A percentile compares a stretch with the other conserved stretches of the same genome.
These are phyloP conservation scores for Crithidia thermophila DNA, from an alignment of 208 protist genomes.

Conservation along the genomic window DNA sequence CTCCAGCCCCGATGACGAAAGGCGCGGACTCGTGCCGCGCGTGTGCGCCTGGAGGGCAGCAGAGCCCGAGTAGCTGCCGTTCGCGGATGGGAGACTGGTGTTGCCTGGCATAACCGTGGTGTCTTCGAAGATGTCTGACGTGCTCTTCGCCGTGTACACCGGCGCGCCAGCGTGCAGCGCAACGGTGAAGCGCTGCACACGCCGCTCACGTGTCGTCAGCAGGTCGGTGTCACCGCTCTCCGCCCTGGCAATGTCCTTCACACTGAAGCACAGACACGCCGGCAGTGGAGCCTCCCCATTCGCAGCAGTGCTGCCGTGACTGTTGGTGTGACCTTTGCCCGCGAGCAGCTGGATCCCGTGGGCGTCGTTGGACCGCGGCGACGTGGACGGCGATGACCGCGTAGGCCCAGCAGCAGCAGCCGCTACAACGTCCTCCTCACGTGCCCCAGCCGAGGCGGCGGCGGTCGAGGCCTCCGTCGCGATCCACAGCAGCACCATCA, in stretches of 20 bases:
- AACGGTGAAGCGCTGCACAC: slow-evolving; percentile 38
- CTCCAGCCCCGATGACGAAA: neutral
- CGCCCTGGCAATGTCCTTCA: slow-evolving; percentile 20
- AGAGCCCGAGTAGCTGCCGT: neutral
- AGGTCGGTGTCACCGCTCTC: slow-evolving; percentile 33
- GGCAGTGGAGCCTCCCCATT: neutral
- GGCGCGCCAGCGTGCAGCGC: slow-evolving; percentile 14
- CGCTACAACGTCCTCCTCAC: neutral
- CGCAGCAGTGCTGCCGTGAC: neutral
- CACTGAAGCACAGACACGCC: slow-evolving; percentile 30
- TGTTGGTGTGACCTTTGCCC: neutral
- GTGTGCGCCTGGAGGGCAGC: neutral
- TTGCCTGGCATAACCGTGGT: too few species aligned
- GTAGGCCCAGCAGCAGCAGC: too few species aligned
- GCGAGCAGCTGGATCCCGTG: neutral
- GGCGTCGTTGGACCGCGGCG: neutral
- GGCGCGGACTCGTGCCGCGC: neutral
- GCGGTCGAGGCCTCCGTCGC: neutral
- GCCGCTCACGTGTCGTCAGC: slow-evolving; percentile 35
- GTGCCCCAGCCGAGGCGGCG: neutral
- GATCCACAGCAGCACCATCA: slow-evolving; percentile 28
- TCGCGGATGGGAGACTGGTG: neutral
- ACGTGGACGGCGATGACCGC: neutral
- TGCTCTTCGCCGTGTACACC: slow-evolving; percentile 15
- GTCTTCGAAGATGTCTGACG: slow-evolving; percentile 9